Evolutionary conservation across 2,329 filamentous ascomycete species (phyloP), one percentile per base, ranked within the genome.

Genomic region (Aspergillus sp.): DNA sequence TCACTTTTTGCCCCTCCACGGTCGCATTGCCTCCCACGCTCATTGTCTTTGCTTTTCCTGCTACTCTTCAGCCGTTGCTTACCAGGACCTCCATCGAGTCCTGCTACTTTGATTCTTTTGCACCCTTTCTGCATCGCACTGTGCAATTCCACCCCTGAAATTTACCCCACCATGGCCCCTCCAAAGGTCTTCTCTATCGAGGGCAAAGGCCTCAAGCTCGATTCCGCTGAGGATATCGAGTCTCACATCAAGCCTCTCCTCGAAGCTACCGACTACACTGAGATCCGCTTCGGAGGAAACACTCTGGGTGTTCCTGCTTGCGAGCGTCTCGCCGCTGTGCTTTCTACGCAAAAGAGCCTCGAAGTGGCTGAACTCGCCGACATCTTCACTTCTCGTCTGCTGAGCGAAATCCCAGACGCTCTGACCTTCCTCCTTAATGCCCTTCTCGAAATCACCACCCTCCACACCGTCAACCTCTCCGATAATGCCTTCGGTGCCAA

Each of bases 401-500:
- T 98, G 64, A 90, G 88, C 77, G 95, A 99, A 77, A 99, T 99
- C 65, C 95, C 95, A 51, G 89, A 90, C 65, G 94, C 95, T 7
- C 87, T 99, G 57, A 91, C 90, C 49, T 88, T 87, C 60, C 88
- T 99, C 51, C 88, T 99, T 57, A 92, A 89, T 43, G 89, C 94
- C 4, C 88, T 98, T 45, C 87, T 97, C 59, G 90, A 92, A 72
- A 89, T 96, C 57, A 89, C 91, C 1, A 89, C 91, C 59, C 89
- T 99, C 48, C 90, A 91, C 76, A 97, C 93, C 30, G 86, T 99
- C 79, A 96, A 98, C 78, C 85, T 99, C 43, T 97, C 94, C 79
- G 95, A 99, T 79, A 99, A 99, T 78, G 95, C 95, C 49, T 99
- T 99, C 72, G 95, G 95, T 59, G 87, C 97, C 63, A 97, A 97